A percentile compares a stretch with the other conserved stretches of the same genome.
Conservation (phyloP, 2,329 filamentous ascomycete species). For the Nothomitra cinnamomea region DNA sequence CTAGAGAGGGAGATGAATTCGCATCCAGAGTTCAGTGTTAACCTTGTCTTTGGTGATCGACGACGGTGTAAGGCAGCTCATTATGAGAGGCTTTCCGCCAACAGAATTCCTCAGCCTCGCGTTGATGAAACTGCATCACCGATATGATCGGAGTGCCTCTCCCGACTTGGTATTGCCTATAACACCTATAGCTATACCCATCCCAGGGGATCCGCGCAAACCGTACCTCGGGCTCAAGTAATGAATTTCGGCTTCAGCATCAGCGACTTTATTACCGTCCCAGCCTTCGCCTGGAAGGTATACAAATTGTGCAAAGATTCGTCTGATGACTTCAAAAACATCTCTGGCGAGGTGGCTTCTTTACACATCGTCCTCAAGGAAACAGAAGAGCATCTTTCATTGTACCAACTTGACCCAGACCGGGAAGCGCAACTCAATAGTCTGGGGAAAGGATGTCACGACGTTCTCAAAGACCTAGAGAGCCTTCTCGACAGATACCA, state of each 20-base stretch:
- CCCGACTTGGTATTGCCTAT: too few relatives aligned
- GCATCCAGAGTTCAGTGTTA: too few relatives aligned
- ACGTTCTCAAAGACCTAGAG: conserved; percentile 10
- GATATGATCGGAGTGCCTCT: too few relatives aligned
- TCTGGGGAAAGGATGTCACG: conserved; percentile 6
- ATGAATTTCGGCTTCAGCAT: not conserved
- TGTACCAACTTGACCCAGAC: conserved; percentile 10
- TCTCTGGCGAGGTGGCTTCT: conserved; percentile 15
- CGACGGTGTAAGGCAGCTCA: too few relatives aligned
- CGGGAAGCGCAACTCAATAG: conserved; percentile 3
- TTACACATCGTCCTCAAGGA: conserved; percentile 16
- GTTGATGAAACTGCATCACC: too few relatives aligned
- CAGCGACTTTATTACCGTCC: not conserved
- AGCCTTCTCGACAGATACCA: conserved; percentile 9
- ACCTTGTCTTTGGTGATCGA: too few relatives aligned
- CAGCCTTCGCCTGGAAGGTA: conserved; percentile 12
- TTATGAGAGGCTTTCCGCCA: too few relatives aligned
- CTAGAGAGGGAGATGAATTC: too few relatives aligned
- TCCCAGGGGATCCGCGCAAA: too few relatives aligned
- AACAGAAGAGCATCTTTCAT: conserved; percentile 14
- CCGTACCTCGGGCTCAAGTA: too few relatives aligned
- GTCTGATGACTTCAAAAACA: conserved; percentile 14
- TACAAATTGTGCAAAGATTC: conserved; percentile 17
- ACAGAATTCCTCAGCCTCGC: too few relatives aligned
- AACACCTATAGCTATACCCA: too few relatives aligned